Conservation (phyloP, 345 rosid species). For the Brassica nigra region DNA sequence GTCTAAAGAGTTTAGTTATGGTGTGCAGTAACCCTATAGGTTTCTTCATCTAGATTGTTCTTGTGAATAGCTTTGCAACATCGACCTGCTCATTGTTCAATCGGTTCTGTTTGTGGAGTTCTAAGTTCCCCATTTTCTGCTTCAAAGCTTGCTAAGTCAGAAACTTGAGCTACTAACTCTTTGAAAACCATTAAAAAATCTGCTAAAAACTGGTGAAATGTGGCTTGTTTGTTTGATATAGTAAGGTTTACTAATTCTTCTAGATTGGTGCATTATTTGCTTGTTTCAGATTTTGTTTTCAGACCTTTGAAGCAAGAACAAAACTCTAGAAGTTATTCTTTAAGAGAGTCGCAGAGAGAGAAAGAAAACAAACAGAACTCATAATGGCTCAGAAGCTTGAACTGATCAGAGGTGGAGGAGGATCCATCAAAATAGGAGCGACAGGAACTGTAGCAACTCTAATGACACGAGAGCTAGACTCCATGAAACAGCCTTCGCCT, state of each 20-base stretch:
- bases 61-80: constrained; percentile 6
- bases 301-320: constrained; percentile 20
- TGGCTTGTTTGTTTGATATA: neutral
- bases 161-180: neutral
- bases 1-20: neutral
- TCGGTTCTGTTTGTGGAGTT: neutral
- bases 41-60: neutral
- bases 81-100: neutral
- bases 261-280: neutral
- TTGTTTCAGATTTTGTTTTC: neutral
- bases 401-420: constrained; percentile 80
- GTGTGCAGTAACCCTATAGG: neutral
- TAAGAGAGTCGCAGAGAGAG: neutral
- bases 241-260: neutral
- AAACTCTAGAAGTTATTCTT: constrained; percentile 19
- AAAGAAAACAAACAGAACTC: constrained; percentile 21
- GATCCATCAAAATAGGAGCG: constrained; percentile 81
- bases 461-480: constrained; percentile 83
- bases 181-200: neutral
- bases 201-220: neutral
- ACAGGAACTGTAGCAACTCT: constrained; percentile 80
- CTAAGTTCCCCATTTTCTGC: neutral
- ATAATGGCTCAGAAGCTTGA: constrained; percentile 79
- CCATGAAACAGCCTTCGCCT: constrained; percentile 48
- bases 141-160: neutral